phyloP scores from a whole-genome alignment of 768 basidiomycete species.

The Galerina sulciceps region DNA sequence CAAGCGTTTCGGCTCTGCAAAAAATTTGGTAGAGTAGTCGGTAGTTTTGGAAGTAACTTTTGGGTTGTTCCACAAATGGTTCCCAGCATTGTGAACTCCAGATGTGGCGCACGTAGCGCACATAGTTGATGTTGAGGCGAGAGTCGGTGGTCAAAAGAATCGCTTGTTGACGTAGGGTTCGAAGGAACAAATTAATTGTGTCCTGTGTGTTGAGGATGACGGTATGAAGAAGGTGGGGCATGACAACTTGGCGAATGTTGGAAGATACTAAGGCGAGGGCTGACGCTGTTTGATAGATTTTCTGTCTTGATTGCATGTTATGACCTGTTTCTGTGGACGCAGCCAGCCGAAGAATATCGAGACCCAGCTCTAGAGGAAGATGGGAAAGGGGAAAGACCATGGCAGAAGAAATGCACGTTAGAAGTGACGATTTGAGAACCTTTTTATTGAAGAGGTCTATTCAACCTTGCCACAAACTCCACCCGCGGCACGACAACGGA shows the following conservation, averaged over 20 bases:
- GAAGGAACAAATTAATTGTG: constrained; percentile 35
- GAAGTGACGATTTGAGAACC: not conserved
- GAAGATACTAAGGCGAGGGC: constrained; percentile 38
- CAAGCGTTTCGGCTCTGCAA: constrained; percentile 33
- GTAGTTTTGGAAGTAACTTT: constrained; percentile 19
- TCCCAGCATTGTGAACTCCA: constrained; percentile 37
- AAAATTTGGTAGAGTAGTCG: constrained; percentile 30
- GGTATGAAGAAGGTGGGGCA: constrained; percentile 43
- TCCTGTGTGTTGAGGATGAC: constrained; percentile 34
- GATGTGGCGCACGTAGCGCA: constrained; percentile 32
- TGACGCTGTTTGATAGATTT: constrained; percentile 29
- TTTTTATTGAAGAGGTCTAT: not conserved
- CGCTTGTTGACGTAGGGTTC: constrained; percentile 33
- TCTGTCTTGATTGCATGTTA: constrained; percentile 3
- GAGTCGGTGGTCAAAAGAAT: constrained; percentile 9
- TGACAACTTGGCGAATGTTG: constrained; percentile 33
- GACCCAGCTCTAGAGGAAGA: constrained; percentile 39
- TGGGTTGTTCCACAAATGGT: constrained; percentile 24
- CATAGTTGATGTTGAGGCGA: constrained; percentile 35
- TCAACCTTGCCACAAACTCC: not conserved
- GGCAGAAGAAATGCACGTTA: not conserved
- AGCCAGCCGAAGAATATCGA: constrained; percentile 37
- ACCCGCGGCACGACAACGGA: not conserved
- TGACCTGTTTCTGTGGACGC: constrained; percentile 23
- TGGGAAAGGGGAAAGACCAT: constrained; percentile 24